Conservation (phyloP, 202 grass and related monocot genomes). For the Dendrocalamus latiflorus region DNA sequence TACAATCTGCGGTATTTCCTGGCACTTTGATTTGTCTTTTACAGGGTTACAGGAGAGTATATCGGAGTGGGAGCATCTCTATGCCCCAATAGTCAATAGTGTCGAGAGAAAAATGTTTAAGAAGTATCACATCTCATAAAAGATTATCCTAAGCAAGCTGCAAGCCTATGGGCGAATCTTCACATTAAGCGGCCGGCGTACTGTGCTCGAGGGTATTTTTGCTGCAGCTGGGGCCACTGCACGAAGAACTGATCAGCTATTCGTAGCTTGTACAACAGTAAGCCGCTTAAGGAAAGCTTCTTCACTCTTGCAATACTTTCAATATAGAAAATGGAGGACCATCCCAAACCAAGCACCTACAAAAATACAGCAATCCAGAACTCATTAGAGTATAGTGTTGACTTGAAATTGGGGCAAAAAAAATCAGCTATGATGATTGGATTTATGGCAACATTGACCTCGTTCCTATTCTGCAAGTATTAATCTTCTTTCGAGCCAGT, state of each 20-base stretch:
- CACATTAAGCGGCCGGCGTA: slow-evolving; percentile 64
- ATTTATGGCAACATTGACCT: not conserved
- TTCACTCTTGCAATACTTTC: slow-evolving; percentile 92
- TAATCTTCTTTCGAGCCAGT: slow-evolving; percentile 8
- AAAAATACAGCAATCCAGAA: slow-evolving; percentile 18
- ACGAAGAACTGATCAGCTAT: slow-evolving; percentile 83
- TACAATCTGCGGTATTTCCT: not conserved
- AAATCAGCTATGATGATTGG: not conserved
- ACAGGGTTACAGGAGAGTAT: not conserved
- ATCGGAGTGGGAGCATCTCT: not conserved
- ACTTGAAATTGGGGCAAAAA: not conserved
- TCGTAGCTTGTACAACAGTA: slow-evolving; percentile 75
- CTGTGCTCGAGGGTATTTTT: slow-evolving; percentile 49
- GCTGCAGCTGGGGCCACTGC: slow-evolving; percentile 77
- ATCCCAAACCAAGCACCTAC: slow-evolving; percentile 66
- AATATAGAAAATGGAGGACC: slow-evolving; percentile 77
- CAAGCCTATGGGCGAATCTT: slow-evolving; percentile 5
- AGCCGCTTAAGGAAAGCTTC: slow-evolving; percentile 75
- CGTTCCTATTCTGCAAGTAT: not conserved
- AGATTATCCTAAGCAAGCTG: not conserved
- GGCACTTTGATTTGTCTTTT: not conserved
- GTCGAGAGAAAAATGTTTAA: not conserved
- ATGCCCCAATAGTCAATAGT: not conserved
- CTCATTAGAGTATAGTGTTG: not conserved
- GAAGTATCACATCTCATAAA: not conserved